Evolutionary conservation across 2,329 filamentous ascomycete species (phyloP), one percentile per base, ranked within the genome.

Genomic region (Monosporascus ibericus): DNA sequence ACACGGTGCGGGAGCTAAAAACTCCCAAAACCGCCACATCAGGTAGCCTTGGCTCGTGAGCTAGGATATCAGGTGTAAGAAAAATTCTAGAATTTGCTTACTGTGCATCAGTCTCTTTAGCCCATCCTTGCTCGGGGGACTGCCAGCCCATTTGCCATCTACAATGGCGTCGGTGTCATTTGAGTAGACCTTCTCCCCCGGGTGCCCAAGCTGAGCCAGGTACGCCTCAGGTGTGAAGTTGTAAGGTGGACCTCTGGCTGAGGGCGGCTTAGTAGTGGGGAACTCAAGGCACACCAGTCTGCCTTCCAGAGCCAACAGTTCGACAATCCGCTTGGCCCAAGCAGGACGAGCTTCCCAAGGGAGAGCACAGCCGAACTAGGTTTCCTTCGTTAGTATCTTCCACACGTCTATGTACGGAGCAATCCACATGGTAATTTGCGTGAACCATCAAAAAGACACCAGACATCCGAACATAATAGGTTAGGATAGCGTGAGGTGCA

Each of bases 251-350:
- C 40, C 40, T 14, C 40, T 15, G 20, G 40, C 40, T 24, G 40
- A 44, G 9, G 40, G 40, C 20, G 18, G 40, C 56, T 73, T 74
- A 52, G 66, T 71, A 42, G 73, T 53, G 0, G 72, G 72, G 51
- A 73, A 73, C 53, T 73, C 70, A 24, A 74, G 59, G 53, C 70
- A 74, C 18, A 73, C 59, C 18, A 74, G 59, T 3, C 66, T 52
- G 2, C 70, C 70, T 5, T 56, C 56, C 0, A 59, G 54, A 1
- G 55, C 53, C 1, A 72, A 52, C 8, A 73, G 57, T 11, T 66
- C 60, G 2, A 52, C 52, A 63, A 68, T 68, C 3, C 66, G 55
- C 3, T 44, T 24, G 0, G 63, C 63, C 67, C 67, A 69, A 5
- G 56, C 50, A 5, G 37, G 20, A 6, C 65, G 60, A 55, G 60